Evolutionary conservation across 768 basidiomycete genomes (phyloP), one percentile per base, ranked within the genome.

Genomic region (Tubosaeta brunneosetosa): DNA sequence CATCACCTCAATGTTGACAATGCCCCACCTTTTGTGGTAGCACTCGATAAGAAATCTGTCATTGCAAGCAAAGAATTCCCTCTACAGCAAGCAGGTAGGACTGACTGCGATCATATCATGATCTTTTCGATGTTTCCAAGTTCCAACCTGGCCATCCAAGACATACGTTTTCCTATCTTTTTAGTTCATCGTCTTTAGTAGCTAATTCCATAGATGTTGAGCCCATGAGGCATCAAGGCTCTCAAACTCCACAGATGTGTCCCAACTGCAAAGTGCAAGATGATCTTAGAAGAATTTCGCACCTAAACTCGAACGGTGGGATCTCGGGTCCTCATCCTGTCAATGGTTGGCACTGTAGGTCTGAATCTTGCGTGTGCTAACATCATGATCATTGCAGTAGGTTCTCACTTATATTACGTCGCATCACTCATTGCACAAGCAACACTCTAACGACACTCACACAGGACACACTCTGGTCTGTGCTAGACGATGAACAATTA

Each of bases 401-500:
- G 47, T 38, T 55, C 33, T 34, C 33, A 34, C 33, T 34, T 12
- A 26, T 16, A 31, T 47, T 29, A 34, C 22, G 22, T 22, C 22
- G 22, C 22, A 22, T 22, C 22, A 22, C 33, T 12, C 33, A 14
- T 34, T 34, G 33, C 33, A 34, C 33, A 34, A 12, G 33, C 11
- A 34, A 34, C 33, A 34, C 33, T 34, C 33, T 34, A 34, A 34
- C 8, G 33, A 34, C 33, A 34, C 33, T 12, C 33, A 12, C 41
- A 25, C 17, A 65, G 61, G 61, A 62, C 38, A 61, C 55, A 1
- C 41, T 57, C 12, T 65, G 63, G 63, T 63, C 58, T 12, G 59
- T 50, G 13, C 57, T 55, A 6, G 56, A 61, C 25, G 60, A 63
- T 31, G 33, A 34, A 16, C 62, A 65, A 33, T 41, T 63, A 11